Evolutionary conservation across 306 rosid genomes (phyloP), one percentile per base, ranked within the genome.

Genomic region (Luffa acutangula): DNA sequence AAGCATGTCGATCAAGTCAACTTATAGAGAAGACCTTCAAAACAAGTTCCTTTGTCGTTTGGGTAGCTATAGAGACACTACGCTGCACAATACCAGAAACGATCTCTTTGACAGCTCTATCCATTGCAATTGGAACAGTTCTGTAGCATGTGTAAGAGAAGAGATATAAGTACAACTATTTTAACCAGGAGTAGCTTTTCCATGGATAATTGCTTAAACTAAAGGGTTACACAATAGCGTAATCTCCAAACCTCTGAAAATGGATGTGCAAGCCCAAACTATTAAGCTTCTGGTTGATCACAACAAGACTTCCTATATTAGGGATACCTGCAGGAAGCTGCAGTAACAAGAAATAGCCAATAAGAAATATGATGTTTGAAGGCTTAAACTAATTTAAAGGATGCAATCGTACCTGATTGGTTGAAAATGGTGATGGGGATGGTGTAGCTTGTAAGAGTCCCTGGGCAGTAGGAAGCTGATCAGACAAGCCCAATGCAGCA

Each of bases 1-100:
- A 17, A 70, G 37, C 74, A 51, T 15, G 52, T 39, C 25, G 56
- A 78, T 21, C 25, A 76, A 36, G 3, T 53, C 17, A 9, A 31
- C 3, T 69, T 20, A 78, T 75, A 36, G 51, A 49, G 56, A 80
- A 76, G 78, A 96, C 99, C 99, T 96, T 96, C 82, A 93, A 87
- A 82, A 96, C 99, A 83, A 96, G 97, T 78, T 93, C 99, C 84
- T 96, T 96, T 8, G 99, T 96, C 41, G 99, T 96, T 85, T 96
- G 98, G 58, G 99, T 91, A 45, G 98, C 99, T 82, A 96, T 96
- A 78, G 99, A 96, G 79, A 96, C 98, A 83, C 96, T 93, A 37
- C 99, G 99, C 87, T 93, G 97, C 83, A 96, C 97, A 75, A 96
- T 91, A 67, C 93, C 84, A 75, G 90, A 18, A 80, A 93, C 97